phyloP scores from a whole-genome alignment of 73 alveolate genomes.

The Paramecium biaurelia region DNA sequence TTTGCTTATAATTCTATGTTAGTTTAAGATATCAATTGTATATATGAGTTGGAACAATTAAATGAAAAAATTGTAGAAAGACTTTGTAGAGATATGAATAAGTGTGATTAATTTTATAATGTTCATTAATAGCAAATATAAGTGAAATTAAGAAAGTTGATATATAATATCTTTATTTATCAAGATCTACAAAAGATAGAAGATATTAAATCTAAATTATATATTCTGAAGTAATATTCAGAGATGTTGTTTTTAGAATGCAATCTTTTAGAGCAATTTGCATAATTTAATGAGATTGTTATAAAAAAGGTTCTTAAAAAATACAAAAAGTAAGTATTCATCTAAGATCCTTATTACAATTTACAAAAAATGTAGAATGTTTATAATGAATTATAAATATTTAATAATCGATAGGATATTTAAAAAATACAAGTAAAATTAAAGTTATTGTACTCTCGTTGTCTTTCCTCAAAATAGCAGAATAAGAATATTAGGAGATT shows the following conservation, averaged over 20 bases:
- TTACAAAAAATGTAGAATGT: not conserved
- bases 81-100: not conserved
- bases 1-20: not conserved
- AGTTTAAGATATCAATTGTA: not conserved
- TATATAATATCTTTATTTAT: not conserved
- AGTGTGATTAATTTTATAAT: not conserved
- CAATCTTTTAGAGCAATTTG: not conserved
- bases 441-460: not conserved
- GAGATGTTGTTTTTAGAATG: constrained; percentile 13
- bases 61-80: not conserved
- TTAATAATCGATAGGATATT: not conserved
- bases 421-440: not conserved
- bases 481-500: not conserved
- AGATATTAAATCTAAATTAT: not conserved
- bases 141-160: not conserved
- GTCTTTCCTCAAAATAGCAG: not conserved
- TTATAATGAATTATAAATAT: not conserved
- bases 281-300: not conserved
- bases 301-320: not conserved
- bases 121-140: not conserved
- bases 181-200: not conserved
- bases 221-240: not conserved
- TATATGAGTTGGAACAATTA: not conserved
- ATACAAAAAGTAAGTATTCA: not conserved
- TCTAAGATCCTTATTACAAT: not conserved